Evolutionary conservation across 768 basidiomycete species (phyloP).

Genomic region (Leccinum longicurvipes): DNA sequence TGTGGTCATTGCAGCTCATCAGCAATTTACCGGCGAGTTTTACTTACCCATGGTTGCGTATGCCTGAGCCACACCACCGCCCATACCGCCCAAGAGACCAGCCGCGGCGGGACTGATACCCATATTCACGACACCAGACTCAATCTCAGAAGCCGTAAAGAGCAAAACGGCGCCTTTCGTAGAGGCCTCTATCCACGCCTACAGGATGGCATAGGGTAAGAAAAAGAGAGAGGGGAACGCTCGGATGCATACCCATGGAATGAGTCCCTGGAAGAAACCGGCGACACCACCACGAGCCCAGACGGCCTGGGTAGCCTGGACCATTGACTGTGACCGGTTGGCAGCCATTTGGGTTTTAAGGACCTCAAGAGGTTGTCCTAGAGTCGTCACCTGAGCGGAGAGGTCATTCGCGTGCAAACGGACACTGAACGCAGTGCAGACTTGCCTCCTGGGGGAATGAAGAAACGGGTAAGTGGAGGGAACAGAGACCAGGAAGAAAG

Average conservation of each 20-base stretch:
- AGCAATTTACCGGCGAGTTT: constrained; percentile 1
- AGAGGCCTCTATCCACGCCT: constrained; percentile 99
- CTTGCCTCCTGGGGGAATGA: constrained; percentile 63
- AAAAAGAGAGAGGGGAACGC: background rate
- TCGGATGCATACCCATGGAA: constrained; percentile 80
- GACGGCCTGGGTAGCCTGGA: constrained; percentile 77
- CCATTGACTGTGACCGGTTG: constrained; percentile 89
- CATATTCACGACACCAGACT: constrained; percentile 57
- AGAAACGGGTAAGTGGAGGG: constrained; percentile 12
- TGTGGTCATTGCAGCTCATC: constrained; percentile 12
- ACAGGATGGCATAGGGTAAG: background rate
- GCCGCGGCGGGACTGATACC: constrained; percentile 79
- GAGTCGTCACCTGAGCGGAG: constrained; percentile 78
- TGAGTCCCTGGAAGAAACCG: constrained; percentile 97
- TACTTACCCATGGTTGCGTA: constrained; percentile 99
- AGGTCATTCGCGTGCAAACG: background rate
- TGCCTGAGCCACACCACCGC: constrained; percentile 94
- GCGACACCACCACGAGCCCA: constrained; percentile 87
- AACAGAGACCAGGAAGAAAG: background rate
- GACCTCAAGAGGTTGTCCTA: constrained; percentile 97
- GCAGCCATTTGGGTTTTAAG: constrained; percentile 99
- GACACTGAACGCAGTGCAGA: constrained; percentile 14
- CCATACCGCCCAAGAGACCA: constrained; percentile 95
- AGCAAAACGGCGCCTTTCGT: constrained; percentile 96
- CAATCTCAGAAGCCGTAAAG: constrained; percentile 95